Evolutionary conservation across 2,329 filamentous ascomycete species (phyloP), one percentile per base, ranked within the genome.

Genomic region (Sporothrix curviconia): DNA sequence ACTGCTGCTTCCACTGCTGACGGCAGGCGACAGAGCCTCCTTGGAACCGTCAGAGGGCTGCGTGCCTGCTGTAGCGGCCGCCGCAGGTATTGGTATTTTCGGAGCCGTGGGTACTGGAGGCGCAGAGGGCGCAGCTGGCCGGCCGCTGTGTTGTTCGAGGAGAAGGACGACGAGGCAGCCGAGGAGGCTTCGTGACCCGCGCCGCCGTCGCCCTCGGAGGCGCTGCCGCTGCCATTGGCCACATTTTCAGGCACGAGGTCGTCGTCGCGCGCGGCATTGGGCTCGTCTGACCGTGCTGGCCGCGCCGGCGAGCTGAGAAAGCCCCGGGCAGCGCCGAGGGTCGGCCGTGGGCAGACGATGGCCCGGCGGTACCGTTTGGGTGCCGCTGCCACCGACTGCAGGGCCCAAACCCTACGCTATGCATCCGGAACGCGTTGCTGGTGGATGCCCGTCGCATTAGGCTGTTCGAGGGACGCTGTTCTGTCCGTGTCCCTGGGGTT

Each of bases 381-480:
- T 22, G 46, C 56, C 22, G 55, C 40, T 43, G 59, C 57, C 49
- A 47, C 61, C 57, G 60, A 55, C 50, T 58, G 63, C 59, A 65
- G 63, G 63, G 62, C 65, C 55, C 62, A 61, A 60, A 60, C 64
- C 64, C 60, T 59, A 61, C 60, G 46, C 54, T 49, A 64, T 66
- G 63, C 66, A 68, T 68, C 64, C 63, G 63, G 56, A 63, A 50
- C 39, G 24, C 43, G 39, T 42, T n/a, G 3, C 47, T 28, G 19
- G 43, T n/a, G 32, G 30, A 11, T 24, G 12, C 47, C 55, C 51
- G 57, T 50, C 28, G 56, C 56, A 51, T 50, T 51, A 42, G 47
- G 53, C 11, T 25, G 24, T 28, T 1, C 5, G 28, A 17, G 54
- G n/a, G 28, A 43, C 19, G 12, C 19, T 15, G 14, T 19, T 25